Percentiles rank a stretch among this genome's conserved stretches.
These are phyloP conservation scores for Claviceps africana DNA, from an alignment of 2,329 filamentous ascomycete genomes.

Conservation along the genomic window DNA sequence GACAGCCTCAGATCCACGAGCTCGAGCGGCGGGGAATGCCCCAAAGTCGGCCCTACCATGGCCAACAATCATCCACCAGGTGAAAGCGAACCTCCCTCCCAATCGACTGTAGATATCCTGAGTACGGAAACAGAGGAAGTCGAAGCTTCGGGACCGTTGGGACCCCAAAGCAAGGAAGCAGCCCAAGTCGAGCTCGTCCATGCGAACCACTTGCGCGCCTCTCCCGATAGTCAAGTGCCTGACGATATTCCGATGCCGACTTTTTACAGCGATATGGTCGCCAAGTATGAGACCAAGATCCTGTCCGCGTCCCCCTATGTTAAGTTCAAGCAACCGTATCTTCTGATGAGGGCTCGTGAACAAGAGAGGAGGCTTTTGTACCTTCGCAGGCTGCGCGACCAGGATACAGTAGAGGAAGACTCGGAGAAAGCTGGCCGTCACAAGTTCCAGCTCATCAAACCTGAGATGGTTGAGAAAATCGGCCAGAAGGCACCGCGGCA, in stretches of 20 bases:
- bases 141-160: conserved; percentile 13
- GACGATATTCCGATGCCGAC: conserved; percentile 76
- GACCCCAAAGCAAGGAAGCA: conserved; percentile 13
- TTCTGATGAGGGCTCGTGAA: conserved; percentile 82
- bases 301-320: conserved; percentile 93
- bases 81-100: conserved; percentile 23
- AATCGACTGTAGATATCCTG: conserved; percentile 17
- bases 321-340: conserved; percentile 84
- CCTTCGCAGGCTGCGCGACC: conserved; percentile 69
- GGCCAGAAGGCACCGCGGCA: conserved; percentile 69
- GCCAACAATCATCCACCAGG: conserved; percentile 22
- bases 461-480: conserved; percentile 84
- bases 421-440: conserved; percentile 51
- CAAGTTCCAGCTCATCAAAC: conserved; percentile 80
- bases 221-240: conserved; percentile 45
- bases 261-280: conserved; percentile 89
- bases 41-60: conserved; percentile 17
- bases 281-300: conserved; percentile 84
- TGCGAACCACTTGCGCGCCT: conserved; percentile 28
- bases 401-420: conserved; percentile 47
- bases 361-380: conserved; percentile 76
- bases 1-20: conserved; percentile 25
- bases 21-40: conserved; percentile 17
- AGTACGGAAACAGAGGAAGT: conserved; percentile 16
- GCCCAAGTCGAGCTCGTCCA: conserved; percentile 23